Evolutionary conservation across 495 filamentous ascomycete genomes (phyloP), one percentile per base, ranked within the genome.

Genomic region (Cudoniella acicularis): DNA sequence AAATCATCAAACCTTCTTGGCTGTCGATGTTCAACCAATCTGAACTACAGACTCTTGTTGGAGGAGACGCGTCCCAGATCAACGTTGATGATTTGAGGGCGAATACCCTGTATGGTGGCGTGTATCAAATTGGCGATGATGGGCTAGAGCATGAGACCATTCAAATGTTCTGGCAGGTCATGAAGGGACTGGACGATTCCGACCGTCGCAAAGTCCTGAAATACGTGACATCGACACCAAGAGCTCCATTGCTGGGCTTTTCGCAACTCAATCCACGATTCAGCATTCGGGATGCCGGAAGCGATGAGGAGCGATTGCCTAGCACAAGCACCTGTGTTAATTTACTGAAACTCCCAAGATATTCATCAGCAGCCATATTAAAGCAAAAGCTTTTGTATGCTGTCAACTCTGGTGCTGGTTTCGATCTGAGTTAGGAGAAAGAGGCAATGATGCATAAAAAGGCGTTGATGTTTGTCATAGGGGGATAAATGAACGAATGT

Each of bases 311-410:
- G 6, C 73, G 94, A 64, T 74, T 97, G 45, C 96, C 95, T 22
- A 98, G 91, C 68, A 92, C 94, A 18, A 97, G 94, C 67, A 99
- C 94, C 1, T 99, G 94, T 66, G 91, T 99, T 36, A 99, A 99
- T 70, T 71, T 98, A 54, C 71, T 99, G 36, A 99, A 99, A 75
- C 76, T 99, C 62, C 94, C 94, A 18, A 84, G 87, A 50, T 99
- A 98, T 71, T 74, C 65, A 20, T 84, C 77, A 49, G 80, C 79
- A 54, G 73, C 73, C 52, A 77, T 72, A 11, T 66, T 98, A 60
- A 89, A 78, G 71, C 81, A 82, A 64, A 96, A 96, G 70, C 69
- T 98, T 58, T 71, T 98, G 27, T 96, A 97, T 74, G 92, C 93
- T 21, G 87, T 96, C 18, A 90, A 87, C 66, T 87, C 91, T 10